Evolutionary conservation across 768 basidiomycete species (phyloP), one percentile per base, ranked within the genome.

Genomic region (Ephemerocybe angulata): DNA sequence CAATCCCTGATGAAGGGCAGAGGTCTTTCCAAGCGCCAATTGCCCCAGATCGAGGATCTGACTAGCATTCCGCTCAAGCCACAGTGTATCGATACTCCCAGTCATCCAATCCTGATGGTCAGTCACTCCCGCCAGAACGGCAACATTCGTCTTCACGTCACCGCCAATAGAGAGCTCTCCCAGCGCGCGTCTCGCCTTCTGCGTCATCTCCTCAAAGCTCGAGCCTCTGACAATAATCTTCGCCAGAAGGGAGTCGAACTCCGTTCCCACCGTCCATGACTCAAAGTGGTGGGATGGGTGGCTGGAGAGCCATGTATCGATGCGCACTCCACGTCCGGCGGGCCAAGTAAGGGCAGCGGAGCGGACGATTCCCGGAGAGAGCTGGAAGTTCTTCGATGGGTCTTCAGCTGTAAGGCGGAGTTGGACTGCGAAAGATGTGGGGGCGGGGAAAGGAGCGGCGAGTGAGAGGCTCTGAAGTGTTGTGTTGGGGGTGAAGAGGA

Each of bases 331-430:
- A 63, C 88, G 90, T 28, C 92, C 92, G 66, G 88, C 86, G 11
- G 92, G 91, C 70, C 87, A 74, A 17, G 54, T 42, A 4, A 72
- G 82, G 56, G 90, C 84, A 65, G 86, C 86, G 22, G 89, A 82
- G 60, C 84, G 85, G 54, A 95, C 87, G 62, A 87, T 87, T 49
- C 92, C 92, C 4, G 88, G 88, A 59, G 93, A 90, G 13, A 91
- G 88, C 67, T 86, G 86, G 82, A 94, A 94, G 52, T 76, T 78
- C 28, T 74, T 62, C 12, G 80, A 78, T 4, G 92, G 80, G 62
- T 95, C 90, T 70, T 95, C 93, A n/a, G 91, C 93, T 25, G 90
- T 93, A 65, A 95, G 73, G 61, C 92, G 88, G 62, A 90, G 87
- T 65, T 95, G 93, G 53, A 95, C 90, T 6, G 91, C 89, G 62